Evolutionary conservation across 345 rosid genomes (phyloP).

Genomic region (Clausena lansium): DNA sequence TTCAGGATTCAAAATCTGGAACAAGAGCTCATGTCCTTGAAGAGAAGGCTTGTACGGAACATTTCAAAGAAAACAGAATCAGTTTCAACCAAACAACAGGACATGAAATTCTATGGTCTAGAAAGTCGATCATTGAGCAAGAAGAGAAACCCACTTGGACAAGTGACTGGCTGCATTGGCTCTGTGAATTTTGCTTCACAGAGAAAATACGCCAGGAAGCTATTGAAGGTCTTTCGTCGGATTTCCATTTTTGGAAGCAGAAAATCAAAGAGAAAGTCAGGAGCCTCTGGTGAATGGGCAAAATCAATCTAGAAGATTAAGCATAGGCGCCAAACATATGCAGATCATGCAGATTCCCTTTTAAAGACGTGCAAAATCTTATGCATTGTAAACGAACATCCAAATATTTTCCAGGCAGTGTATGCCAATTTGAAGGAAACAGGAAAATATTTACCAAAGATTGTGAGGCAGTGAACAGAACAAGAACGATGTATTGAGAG

Average conservation of each 20-base stretch:
- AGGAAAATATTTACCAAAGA: background rate
- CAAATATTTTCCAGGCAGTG: background rate
- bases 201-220: slow-evolving; percentile 47
- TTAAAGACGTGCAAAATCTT: background rate
- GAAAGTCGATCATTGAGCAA: slow-evolving; percentile 46
- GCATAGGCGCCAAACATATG: slow-evolving; percentile 4
- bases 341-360: slow-evolving; percentile 14
- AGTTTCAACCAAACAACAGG: slow-evolving; percentile 25
- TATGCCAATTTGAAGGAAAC: background rate
- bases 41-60: slow-evolving; percentile 48
- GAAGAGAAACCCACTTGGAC: slow-evolving; percentile 50
- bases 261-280: slow-evolving; percentile 44
- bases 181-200: slow-evolving; percentile 56
- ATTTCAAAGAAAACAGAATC: slow-evolving; percentile 32
- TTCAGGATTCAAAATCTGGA: slow-evolving; percentile 76
- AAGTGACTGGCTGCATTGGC: slow-evolving; percentile 52
- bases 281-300: slow-evolving; percentile 9
- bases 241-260: slow-evolving; percentile 43
- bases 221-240: slow-evolving; percentile 37
- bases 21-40: slow-evolving; percentile 56
- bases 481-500: background rate
- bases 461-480: background rate
- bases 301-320: slow-evolving; percentile 22
- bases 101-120: slow-evolving; percentile 26
- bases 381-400: background rate